Evolutionary conservation across 2,329 filamentous ascomycete genomes (phyloP), one percentile per base, ranked within the genome.

Genomic region (Boeremia lycopersici): DNA sequence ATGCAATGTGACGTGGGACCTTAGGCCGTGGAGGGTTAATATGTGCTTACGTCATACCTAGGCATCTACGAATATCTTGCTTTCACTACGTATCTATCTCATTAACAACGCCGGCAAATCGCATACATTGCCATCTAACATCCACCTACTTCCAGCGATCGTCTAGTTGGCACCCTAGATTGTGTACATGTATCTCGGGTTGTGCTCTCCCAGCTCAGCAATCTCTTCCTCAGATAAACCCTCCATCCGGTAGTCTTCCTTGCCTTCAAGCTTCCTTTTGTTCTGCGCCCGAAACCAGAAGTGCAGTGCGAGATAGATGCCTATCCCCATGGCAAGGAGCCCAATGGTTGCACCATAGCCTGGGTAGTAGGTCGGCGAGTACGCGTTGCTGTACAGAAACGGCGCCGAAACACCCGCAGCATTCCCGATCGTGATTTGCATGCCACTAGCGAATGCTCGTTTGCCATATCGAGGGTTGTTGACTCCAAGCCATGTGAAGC

Each of bases 381-480:
- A 49, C 1, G 44, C 47, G 3, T 41, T 44, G n/a, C 44, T 56
- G 56, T 60, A 68, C n/a, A 69, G 19, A 50, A 67, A 69, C 2
- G 67, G 67, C 7, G 67, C 57, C 28, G 53, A 62, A 19, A 68
- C 63, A 19, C 71, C 78, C 77, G 63, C 61, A 12, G 59, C 56
- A 17, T 80, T 67, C 30, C 64, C 61, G 17, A 67, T 64, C 5
- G 63, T 77, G 39, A 84, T 73, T 26, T 66, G 64, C 64, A 68
- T 64, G 1, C 63, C 65, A 38, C 60, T 63, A 23, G 67, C 66
- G 31, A 64, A 68, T 2, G 70, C 68, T 29, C 67, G 60, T 50
- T 71, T 72, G 35, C 68, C 70, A 30, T 70, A 72, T 17, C 67
- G 61, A 29, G 70, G 67, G 5, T 63, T 71, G 44, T 72, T 72